Evolutionary conservation across 2,329 filamentous ascomycete genomes (phyloP).

Genomic region (Beauveria pseudobassiana): DNA sequence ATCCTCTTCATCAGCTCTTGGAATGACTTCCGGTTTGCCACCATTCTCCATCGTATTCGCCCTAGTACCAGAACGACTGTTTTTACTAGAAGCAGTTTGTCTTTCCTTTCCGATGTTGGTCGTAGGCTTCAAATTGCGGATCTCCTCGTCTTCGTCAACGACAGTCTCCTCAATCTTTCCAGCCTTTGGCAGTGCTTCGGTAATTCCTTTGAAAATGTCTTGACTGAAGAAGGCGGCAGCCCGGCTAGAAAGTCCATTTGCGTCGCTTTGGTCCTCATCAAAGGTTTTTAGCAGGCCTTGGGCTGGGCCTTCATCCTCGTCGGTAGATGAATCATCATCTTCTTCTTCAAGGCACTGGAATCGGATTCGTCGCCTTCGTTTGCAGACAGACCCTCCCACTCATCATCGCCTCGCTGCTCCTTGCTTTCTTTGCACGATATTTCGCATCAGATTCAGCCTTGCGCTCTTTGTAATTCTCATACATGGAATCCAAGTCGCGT

Average conservation of each 20-base stretch:
- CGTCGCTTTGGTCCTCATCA: conserved; percentile 20
- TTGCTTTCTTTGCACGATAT: conserved; percentile 80
- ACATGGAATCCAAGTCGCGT: conserved; percentile 77
- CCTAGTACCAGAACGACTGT: conserved; percentile 19
- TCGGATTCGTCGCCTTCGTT: conserved; percentile 51
- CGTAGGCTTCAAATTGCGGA: conserved; percentile 18
- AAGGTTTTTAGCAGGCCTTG: conserved; percentile 33
- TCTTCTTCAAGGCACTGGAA: conserved; percentile 55
- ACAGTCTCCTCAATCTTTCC: conserved; percentile 27
- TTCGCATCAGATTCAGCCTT: conserved; percentile 78
- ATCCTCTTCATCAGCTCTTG: conserved; percentile 38
- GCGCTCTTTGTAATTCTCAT: conserved; percentile 74
- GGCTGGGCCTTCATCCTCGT: conserved; percentile 23
- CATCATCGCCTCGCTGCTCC: conserved; percentile 76
- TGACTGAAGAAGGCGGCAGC: conserved; percentile 89
- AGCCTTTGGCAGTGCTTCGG: conserved; percentile 46
- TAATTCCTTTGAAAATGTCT: conserved; percentile 84
- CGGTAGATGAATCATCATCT: conserved; percentile 28
- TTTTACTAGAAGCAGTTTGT: conserved; percentile 6
- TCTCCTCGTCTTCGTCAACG: conserved; percentile 22
- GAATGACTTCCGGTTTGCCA: conserved; percentile 55
- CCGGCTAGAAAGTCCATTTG: conserved; percentile 61
- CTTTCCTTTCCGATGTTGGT: conserved; percentile 23
- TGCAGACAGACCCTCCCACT: conserved; percentile 84
- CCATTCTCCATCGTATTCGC: conserved; percentile 30